Conservation (phyloP, 768 basidiomycete genomes). For the Trametes meyenii region DNA sequence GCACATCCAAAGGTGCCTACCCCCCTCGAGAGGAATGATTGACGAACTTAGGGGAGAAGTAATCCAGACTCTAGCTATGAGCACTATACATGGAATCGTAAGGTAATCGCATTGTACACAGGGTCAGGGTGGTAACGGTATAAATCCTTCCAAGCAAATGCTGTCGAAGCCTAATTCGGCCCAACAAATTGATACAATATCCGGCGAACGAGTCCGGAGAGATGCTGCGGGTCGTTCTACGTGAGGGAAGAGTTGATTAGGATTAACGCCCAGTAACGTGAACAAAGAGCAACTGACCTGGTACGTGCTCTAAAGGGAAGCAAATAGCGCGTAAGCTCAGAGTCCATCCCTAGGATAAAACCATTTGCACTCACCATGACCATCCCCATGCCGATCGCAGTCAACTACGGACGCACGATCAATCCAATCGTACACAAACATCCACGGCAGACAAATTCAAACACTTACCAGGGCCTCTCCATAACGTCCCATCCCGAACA, state of each 20-base stretch:
- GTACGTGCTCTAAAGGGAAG: constrained; percentile 63
- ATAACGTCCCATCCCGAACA: constrained; percentile 68
- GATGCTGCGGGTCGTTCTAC: constrained; percentile 73
- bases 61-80: too few species aligned
- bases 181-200: constrained; percentile 90
- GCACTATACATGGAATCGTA: too few species aligned
- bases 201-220: constrained; percentile 78
- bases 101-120: too few species aligned
- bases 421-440: neutral
- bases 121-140: too few species aligned
- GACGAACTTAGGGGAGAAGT: too few species aligned
- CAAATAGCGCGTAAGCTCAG: neutral
- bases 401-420: constrained; percentile 41
- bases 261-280: neutral
- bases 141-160: too few species aligned
- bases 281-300: constrained; percentile 45
- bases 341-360: neutral
- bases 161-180: constrained; percentile 49
- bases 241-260: neutral
- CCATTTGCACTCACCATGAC: constrained; percentile 64
- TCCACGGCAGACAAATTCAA: neutral
- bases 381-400: constrained; percentile 86
- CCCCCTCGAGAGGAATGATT: too few species aligned
- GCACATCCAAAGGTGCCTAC: too few species aligned
- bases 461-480: constrained; percentile 65